Evolutionary conservation across 805 yeast species (phyloP), one percentile per base, ranked within the genome.

Genomic region (Huiozyma sinensis): DNA sequence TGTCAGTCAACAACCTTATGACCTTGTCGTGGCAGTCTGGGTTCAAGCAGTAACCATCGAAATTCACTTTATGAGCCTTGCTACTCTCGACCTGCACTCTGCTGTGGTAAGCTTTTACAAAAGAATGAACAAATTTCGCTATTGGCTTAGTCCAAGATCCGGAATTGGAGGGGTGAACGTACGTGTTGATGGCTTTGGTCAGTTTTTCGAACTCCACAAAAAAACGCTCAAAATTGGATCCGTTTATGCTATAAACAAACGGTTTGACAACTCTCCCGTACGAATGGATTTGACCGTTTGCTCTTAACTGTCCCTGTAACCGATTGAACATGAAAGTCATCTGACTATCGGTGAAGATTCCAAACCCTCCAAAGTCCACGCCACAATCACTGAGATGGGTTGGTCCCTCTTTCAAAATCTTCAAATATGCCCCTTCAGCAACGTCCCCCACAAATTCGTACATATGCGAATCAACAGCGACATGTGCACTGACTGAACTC

Each of bases 121-220:
- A 64, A 38, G 77, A 73, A 47, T 73, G 71, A n/a, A 83, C 66
- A 28, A 84, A 72, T 45, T 76, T 76, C 0, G 94, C 72, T 30
- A 90, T 74, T 5, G 80, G 67, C 28, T 72, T 63, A 0, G 95
- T 75, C 97, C 97, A 89, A n/a, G 73, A 72, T 0, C 96, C 97
- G n/a, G 71, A 62, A 59, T 89, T 89, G 0, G 97, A 88, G 6
- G 98, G 98, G 60, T 92, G 97, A 3, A 79, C 80, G 62, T 81
- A 85, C 13, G 95, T 84, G 48, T 76, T 81, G 6, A 88, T 67
- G 0, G 95, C 77, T 43, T 78, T 77, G n/a, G 83, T 52, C 28
- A 84, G 65, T 0, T 77, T 70, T 24, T 68, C 66, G 5, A 89
- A 54, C 40, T 72, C 67, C 12, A 69, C 75, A 51, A 81, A 58